A percentile compares a stretch with the other conserved stretches of the same genome.
Conservation (phyloP, 73 alveolate genomes). For the Strombidium stylifer region DNA sequence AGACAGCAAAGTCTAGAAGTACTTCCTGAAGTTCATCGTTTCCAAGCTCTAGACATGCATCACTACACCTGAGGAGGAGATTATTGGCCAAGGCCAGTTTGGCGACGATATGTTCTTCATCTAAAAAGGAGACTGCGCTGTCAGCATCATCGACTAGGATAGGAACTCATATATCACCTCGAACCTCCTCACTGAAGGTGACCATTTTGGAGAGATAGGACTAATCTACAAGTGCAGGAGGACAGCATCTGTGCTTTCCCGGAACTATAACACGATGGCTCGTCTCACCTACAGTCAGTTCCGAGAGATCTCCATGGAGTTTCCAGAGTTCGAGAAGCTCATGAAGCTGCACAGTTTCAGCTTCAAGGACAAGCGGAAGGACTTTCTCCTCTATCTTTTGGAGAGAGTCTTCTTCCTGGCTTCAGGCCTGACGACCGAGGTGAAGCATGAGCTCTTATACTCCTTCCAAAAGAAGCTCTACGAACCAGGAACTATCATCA, state of each 20-base stretch:
- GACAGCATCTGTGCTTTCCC: conserved; percentile 47
- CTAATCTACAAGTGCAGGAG: conserved; percentile 51
- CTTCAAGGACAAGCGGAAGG: conserved; percentile 39
- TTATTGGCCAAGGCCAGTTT: neutral
- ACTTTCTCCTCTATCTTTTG: too few species aligned
- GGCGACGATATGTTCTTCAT: conserved; percentile 44
- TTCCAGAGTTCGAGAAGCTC: conserved; percentile 30
- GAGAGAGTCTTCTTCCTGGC: too few species aligned
- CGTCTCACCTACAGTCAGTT: conserved; percentile 10
- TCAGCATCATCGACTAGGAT: conserved; percentile 15
- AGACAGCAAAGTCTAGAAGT: too few species aligned
- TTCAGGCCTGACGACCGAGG: too few species aligned
- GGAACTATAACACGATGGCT: conserved; percentile 49
- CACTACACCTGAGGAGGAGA: conserved; percentile 37
- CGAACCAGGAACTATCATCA: too few species aligned
- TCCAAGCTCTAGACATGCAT: conserved; percentile 2
- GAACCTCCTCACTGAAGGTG: conserved; percentile 28
- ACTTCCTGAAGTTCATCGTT: conserved; percentile 6
- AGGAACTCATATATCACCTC: neutral
- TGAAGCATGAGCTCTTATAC: too few species aligned
- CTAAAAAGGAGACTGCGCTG: conserved; percentile 52
- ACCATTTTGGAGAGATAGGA: conserved; percentile 53
- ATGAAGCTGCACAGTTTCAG: conserved; percentile 19
- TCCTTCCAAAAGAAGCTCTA: too few species aligned
- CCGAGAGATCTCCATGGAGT: conserved; percentile 18